These are phyloP conservation scores for Tarenaya hassleriana DNA, from an alignment of 345 rosid genomes.

Conservation along the genomic window DNA sequence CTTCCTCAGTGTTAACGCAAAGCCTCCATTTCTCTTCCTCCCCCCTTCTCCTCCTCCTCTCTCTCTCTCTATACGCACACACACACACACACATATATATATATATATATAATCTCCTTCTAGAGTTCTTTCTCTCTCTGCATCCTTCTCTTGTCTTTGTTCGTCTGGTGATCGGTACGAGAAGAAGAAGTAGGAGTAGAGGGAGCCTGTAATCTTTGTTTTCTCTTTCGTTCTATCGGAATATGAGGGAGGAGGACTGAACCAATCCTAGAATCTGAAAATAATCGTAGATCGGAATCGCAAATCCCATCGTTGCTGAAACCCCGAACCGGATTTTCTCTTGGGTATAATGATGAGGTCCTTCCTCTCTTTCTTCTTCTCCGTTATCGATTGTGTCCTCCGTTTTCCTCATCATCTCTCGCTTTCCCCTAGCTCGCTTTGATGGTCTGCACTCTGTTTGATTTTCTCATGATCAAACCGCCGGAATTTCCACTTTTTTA, in stretches of 20 bases:
- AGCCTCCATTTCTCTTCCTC: conserved; percentile 17
- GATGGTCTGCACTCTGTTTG: neutral
- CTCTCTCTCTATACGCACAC: neutral
- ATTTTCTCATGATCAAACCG: neutral
- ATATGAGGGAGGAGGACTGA: neutral
- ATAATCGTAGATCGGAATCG: conserved; percentile 22
- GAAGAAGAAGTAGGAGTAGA: conserved; percentile 16
- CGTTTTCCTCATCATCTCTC: neutral
- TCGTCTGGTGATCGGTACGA: conserved; percentile 12
- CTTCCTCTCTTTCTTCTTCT: conserved; percentile 16
- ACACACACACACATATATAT: neutral
- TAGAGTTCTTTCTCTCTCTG: neutral
- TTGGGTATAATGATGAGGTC: conserved; percentile 35
- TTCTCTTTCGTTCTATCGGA: conserved; percentile 3
- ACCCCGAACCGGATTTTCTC: conserved; percentile 17
- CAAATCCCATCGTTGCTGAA: conserved; percentile 10
- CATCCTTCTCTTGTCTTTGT: neutral
- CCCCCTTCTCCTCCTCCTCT: neutral
- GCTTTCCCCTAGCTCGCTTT: neutral
- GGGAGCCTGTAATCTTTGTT: conserved; percentile 6
- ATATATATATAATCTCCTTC: neutral
- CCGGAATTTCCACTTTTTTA: neutral
- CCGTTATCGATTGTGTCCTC: conserved; percentile 1
- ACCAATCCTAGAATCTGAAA: conserved; percentile 15
- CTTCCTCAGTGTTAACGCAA: conserved; percentile 27